Evolutionary conservation across 2,329 filamentous ascomycete species (phyloP).

Genomic region (Aspergillus brasiliensis): DNA sequence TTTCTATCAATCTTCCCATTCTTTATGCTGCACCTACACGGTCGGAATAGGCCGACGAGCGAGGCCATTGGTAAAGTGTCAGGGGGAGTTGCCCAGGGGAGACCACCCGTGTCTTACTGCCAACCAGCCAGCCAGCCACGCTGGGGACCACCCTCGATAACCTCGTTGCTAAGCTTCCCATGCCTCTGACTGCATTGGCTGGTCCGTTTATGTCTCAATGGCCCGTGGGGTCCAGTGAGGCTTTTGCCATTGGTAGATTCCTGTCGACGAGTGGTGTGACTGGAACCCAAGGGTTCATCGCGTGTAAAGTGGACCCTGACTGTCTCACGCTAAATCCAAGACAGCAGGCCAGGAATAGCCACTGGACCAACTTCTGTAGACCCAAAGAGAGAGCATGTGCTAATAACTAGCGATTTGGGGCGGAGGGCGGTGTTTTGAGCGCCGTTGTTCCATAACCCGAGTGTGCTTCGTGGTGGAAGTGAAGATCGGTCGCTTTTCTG

Average conservation of each 20-base stretch:
- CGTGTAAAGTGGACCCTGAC: not conserved
- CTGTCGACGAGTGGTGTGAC: not conserved
- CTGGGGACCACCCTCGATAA: not conserved
- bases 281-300: not conserved
- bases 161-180: slow-evolving; percentile 9
- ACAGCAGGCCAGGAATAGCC: not conserved
- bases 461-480: not conserved
- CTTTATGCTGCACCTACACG: not conserved
- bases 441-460: not conserved
- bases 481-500: not conserved
- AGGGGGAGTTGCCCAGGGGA: not conserved
- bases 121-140: not conserved
- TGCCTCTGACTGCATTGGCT: not conserved
- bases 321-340: slow-evolving; percentile 3
- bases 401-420: not conserved
- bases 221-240: slow-evolving; percentile 7
- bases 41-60: not conserved
- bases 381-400: not conserved
- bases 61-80: not conserved
- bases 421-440: not conserved
- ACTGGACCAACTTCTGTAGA: not conserved
- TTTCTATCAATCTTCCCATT: not conserved
- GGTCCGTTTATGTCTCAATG: not conserved
- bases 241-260: not conserved
- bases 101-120: too few relatives aligned